These are phyloP conservation scores for Rubia balearica DNA, from an alignment of 305 asterid genomes.

Conservation along the genomic window DNA sequence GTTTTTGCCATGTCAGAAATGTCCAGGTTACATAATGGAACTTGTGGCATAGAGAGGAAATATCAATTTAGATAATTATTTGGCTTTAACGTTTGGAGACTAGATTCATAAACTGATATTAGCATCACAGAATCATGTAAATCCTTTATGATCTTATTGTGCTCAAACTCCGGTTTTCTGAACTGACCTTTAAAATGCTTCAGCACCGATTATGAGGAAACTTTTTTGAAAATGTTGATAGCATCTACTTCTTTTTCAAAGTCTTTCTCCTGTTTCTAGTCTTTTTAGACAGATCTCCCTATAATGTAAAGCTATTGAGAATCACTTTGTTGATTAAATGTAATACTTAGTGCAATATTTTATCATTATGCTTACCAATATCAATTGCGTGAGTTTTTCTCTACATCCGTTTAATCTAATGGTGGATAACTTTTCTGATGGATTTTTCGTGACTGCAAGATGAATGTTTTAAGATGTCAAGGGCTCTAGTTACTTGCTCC, in stretches of 20 bases:
- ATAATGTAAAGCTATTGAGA: neutral
- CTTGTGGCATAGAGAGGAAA: neutral
- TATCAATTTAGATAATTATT: neutral
- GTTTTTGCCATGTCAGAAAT: neutral
- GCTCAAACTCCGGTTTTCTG: neutral
- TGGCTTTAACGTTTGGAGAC: neutral
- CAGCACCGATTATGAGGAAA: neutral
- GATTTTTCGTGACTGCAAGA: neutral
- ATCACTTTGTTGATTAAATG: neutral
- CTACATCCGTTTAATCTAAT: neutral
- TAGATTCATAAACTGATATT: neutral
- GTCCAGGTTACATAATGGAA: neutral
- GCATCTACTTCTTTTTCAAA: neutral
- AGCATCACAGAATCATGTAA: neutral
- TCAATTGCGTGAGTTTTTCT: neutral
- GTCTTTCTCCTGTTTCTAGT: neutral
- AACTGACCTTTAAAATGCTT: neutral
- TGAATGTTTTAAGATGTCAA: neutral
- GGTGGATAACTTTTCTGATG: neutral
- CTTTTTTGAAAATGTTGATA: neutral
- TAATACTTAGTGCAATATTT: neutral
- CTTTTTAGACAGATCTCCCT: neutral
- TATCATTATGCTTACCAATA: neutral
- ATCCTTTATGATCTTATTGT: neutral
- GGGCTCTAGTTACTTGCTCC: conserved; percentile 1